Evolutionary conservation across 2,329 filamentous ascomycete species (phyloP), one percentile per base, ranked within the genome.

Genomic region (Fusarium compactum): DNA sequence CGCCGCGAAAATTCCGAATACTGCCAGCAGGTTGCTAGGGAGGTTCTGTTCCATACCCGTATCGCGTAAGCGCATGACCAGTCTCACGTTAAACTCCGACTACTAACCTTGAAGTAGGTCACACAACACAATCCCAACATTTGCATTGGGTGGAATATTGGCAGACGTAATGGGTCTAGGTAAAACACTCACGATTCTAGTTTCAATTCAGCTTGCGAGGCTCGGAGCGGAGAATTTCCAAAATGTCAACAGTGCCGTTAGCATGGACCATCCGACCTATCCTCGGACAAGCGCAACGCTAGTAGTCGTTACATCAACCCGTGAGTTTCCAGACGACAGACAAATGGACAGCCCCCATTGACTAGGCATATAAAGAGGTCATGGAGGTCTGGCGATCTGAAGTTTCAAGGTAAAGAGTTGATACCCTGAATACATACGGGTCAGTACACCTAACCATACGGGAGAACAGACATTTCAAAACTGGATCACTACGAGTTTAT

Each of bases 391-490:
- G 44, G 44, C 24, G 18, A 15, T 14, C 25, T 14, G 44, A 46
- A 27, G 44, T 46, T 2, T 46, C 44, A 27, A 46, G 12, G 44
- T 46, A 46, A 46, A 20, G 1, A 6, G 25, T 6, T n/a, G 15
- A 0, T n/a, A 15, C 3, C 16, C 24, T 27, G 3, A 4, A 2
- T 6, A 12, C 7, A 14, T n/a, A 18, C 6, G 8, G 3, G 4
- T 10, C 11, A 27, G 10, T n/a, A 6, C 0, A 14, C 11, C 9
- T 46, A n/a, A 46, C 16, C 22, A 8, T 16, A 24, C 8, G 20
- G 8, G 6, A 6, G 2, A 16, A 20, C 16, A 46, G 44, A 8
- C 44, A 46, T 27, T 46, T 46, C 8, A 27, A 3, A 27, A 8
- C 25, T 46, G 44, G 24, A 7, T 27, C 18, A 2, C 11, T 46